Evolutionary conservation across 2,329 filamentous ascomycete species (phyloP).

Genomic region (Eutypella sp.): DNA sequence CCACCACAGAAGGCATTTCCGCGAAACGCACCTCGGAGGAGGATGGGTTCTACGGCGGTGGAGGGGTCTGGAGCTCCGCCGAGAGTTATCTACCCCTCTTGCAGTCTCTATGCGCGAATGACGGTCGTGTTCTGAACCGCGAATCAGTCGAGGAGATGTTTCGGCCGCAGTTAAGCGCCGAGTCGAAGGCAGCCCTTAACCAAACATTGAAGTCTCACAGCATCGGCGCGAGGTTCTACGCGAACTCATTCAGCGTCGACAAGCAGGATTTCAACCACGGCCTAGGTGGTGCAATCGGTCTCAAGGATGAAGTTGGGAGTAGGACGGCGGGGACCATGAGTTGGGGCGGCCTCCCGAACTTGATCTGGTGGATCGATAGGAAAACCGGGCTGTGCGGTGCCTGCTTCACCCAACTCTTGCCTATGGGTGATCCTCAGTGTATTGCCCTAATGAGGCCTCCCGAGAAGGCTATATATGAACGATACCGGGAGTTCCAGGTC

Average conservation of each 20-base stretch:
- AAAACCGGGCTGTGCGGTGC: slow-evolving; percentile 9
- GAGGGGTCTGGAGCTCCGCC: slow-evolving; percentile 3
- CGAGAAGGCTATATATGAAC: slow-evolving; percentile 9
- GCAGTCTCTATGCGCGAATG: slow-evolving; percentile 10
- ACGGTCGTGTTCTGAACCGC: slow-evolving; percentile 6
- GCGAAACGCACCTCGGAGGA: neutral
- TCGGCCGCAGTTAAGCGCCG: slow-evolving; percentile 6
- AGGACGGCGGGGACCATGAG: slow-evolving; percentile 10
- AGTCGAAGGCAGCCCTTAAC: slow-evolving; percentile 6
- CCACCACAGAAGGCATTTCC: slow-evolving; percentile 1
- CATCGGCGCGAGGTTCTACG: neutral
- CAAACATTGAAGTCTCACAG: neutral
- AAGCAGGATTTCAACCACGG: slow-evolving; percentile 7
- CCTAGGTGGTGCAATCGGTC: slow-evolving; percentile 7
- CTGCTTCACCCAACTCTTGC: slow-evolving; percentile 6
- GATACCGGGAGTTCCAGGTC: slow-evolving; percentile 9
- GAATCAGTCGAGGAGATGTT: slow-evolving; percentile 10
- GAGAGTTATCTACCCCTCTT: slow-evolving; percentile 8
- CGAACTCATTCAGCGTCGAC: slow-evolving; percentile 9
- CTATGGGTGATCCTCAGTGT: slow-evolving; percentile 4
- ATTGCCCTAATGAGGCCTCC: slow-evolving; percentile 4
- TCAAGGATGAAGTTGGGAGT: slow-evolving; percentile 8
- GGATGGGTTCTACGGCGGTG: slow-evolving; percentile 8
- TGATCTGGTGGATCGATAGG: slow-evolving; percentile 13
- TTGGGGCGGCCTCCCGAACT: slow-evolving; percentile 12